phyloP scores from a whole-genome alignment of 129 eudicot species.

The Artemisia tridentata region DNA sequence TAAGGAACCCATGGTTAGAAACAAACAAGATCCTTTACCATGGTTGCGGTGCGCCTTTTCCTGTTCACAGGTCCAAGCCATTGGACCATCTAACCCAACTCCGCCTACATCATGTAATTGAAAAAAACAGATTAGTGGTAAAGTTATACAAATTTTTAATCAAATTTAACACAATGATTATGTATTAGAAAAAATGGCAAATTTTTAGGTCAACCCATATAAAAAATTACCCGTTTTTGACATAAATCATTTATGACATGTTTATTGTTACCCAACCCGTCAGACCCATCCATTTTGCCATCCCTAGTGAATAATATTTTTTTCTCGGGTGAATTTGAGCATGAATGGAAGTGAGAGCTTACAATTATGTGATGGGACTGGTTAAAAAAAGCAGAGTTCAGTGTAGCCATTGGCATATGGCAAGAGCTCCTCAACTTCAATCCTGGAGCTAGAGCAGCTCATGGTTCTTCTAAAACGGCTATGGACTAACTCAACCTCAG shows the following conservation, averaged over 20 bases:
- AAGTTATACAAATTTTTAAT: background rate
- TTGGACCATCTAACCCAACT: slow-evolving; percentile 5
- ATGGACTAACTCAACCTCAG: slow-evolving; percentile 77
- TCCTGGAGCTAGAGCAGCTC: slow-evolving; percentile 78
- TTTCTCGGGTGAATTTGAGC: too few species aligned
- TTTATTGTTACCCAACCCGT: background rate
- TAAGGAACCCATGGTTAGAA: background rate
- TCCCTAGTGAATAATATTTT: background rate
- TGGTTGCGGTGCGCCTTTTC: background rate
- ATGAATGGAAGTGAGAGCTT: slow-evolving; percentile 17
- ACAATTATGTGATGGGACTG: slow-evolving; percentile 20
- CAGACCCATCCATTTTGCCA: background rate
- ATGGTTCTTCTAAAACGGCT: slow-evolving; percentile 67
- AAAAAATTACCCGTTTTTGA: background rate
- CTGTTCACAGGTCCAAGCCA: background rate
- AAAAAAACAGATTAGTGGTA: background rate
- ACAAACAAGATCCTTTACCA: background rate
- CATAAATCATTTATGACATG: background rate
- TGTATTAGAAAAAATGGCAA: background rate
- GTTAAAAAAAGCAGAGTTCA: slow-evolving; percentile 86
- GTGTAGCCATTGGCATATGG: slow-evolving; percentile 89
- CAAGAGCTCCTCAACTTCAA: slow-evolving; percentile 82
- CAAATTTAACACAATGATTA: background rate
- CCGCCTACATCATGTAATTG: background rate
- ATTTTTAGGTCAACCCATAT: background rate